These are phyloP conservation scores for Phytophthora aleatoria DNA, from an alignment of 352 stramenopile genomes.

Conservation along the genomic window DNA sequence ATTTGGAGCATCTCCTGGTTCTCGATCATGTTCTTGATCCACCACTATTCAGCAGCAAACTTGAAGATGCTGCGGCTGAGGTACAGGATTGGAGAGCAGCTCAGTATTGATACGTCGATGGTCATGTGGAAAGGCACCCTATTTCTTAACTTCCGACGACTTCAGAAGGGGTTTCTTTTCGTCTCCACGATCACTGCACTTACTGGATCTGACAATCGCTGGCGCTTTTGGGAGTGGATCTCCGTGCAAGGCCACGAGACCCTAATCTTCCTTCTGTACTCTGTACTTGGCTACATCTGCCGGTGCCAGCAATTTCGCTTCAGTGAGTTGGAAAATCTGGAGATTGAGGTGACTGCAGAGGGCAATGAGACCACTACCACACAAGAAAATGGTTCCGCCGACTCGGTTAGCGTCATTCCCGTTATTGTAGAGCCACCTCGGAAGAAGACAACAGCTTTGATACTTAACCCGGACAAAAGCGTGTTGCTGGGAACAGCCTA, in stretches of 20 bases:
- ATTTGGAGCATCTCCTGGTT: slow-evolving; percentile 60
- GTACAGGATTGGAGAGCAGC: slow-evolving; percentile 52
- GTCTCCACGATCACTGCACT: slow-evolving; percentile 46
- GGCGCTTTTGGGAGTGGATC: slow-evolving; percentile 41
- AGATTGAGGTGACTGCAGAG: slow-evolving; percentile 12
- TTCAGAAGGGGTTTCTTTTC: slow-evolving; percentile 53
- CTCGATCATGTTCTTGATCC: slow-evolving; percentile 54
- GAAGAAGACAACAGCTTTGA: slow-evolving; percentile 26
- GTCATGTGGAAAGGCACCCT: slow-evolving; percentile 64
- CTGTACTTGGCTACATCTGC: slow-evolving; percentile 53
- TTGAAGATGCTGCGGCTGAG: slow-evolving; percentile 68
- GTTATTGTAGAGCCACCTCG: slow-evolving; percentile 12
- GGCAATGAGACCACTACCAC: neutral
- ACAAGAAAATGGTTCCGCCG: slow-evolving; percentile 5
- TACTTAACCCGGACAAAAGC: slow-evolving; percentile 29
- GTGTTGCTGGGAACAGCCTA: slow-evolving; percentile 42
- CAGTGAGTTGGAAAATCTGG: slow-evolving; percentile 41
- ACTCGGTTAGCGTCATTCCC: slow-evolving; percentile 15
- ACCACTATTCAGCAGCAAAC: slow-evolving; percentile 64
- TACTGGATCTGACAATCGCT: slow-evolving; percentile 37
- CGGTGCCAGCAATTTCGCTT: slow-evolving; percentile 61
- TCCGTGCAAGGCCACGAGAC: slow-evolving; percentile 47
- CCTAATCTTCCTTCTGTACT: slow-evolving; percentile 47
- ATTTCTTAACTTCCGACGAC: slow-evolving; percentile 57
- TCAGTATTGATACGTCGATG: slow-evolving; percentile 47